Conservation (phyloP, 2,329 filamentous ascomycete species). For the Moelleriella libera region DNA sequence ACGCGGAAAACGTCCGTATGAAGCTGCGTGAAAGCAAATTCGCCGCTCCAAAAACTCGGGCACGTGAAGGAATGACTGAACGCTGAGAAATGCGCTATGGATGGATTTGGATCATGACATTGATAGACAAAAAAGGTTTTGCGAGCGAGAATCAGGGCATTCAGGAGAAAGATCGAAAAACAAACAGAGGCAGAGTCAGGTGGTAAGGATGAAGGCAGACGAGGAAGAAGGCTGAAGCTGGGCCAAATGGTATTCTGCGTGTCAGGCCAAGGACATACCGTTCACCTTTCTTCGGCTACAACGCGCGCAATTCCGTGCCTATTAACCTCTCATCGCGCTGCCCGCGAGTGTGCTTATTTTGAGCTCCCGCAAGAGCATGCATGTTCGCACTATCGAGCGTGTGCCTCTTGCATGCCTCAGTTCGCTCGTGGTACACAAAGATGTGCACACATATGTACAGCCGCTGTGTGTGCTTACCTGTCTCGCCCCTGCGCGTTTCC, state of each 20-base stretch:
- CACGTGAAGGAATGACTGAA: too few species aligned
- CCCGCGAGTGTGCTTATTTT: neutral
- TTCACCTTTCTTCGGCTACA: neutral
- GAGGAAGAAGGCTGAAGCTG: neutral
- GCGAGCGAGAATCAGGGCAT: neutral
- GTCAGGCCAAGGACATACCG: neutral
- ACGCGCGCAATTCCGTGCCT: neutral
- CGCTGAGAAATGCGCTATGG: too few species aligned
- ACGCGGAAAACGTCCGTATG: too few species aligned
- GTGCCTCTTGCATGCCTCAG: neutral
- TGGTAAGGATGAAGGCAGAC: neutral
- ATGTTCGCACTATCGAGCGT: neutral
- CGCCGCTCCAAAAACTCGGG: too few species aligned
- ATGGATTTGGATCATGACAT: too few species aligned
- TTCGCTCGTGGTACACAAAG: neutral
- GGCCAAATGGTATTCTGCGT: neutral
- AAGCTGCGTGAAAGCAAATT: too few species aligned
- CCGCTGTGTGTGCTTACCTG: neutral
- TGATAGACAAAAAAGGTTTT: too few species aligned
- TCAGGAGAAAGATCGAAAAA: neutral
- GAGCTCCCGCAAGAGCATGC: neutral
- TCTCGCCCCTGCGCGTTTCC: neutral
- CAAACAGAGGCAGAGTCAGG: neutral
- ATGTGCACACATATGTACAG: neutral
- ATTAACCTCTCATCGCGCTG: neutral